Base-by-base conservation (phyloP, 2,329 filamentous ascomycete species). In the Aspergillus sojae region DNA sequence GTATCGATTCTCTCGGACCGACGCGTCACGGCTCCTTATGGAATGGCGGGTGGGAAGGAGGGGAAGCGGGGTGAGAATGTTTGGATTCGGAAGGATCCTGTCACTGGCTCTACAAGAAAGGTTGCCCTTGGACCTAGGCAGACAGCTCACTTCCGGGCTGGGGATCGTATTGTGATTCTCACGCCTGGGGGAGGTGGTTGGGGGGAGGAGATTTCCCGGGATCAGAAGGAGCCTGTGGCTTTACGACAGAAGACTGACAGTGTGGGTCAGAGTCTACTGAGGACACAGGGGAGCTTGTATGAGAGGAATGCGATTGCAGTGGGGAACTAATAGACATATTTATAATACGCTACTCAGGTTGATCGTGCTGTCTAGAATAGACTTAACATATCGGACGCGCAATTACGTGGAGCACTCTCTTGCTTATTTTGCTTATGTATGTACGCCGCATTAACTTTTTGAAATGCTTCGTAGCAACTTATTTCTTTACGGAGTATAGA, bases 1-100 rank as follows among this genome's bases (percentile, higher is more conserved):
- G 60, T 65, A 41, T 61, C 57, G 11, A 68, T 74, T 19, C 55
- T 74, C 1, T 68, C 63, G 6, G 72, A 74, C 39, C 60, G 72
- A 23, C 62, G 72, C 9, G 67, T 64, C 0, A 61, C 66, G 41
- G 50, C 63, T 2, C 72, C 72, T 2, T 74, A 74, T 52, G 72
- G 72, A 0, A 69, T 74, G 65, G 41, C 62, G 5, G 70, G 70
- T 3, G 72, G 70, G 5, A 12, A 54, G 19, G 52, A 54, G 16
- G 52, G 52, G 10, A 19, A 54, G 52, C 52, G 52, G 4, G 52
- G 52, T 3, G 52, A 54, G 30, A 54, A 54, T 23, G 12, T 54
- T 36, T 54, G 52, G 52, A 36, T 54, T 23, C 28, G 52, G n/a
- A 54, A 36, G 7, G 52, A 54, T 16, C 52, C 52, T 21, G 30